These are phyloP conservation scores for Vachellia collinsii DNA, from an alignment of 306 rosid genomes.

Conservation along the genomic window DNA sequence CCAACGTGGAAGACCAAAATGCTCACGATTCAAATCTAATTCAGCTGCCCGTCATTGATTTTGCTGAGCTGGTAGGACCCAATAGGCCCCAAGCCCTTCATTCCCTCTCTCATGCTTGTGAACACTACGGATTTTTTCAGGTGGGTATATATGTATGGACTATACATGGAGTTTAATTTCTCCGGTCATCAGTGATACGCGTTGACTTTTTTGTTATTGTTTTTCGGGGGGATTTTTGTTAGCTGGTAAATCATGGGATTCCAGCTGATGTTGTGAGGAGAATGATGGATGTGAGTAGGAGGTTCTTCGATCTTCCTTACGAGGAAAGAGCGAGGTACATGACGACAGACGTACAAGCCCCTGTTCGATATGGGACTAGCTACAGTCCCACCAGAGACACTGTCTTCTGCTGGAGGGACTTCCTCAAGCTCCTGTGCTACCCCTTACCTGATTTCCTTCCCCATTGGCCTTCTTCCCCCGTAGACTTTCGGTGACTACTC, in stretches of 20 bases:
- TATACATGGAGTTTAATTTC: neutral
- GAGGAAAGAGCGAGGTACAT: conserved; percentile 83
- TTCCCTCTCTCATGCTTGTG: conserved; percentile 66
- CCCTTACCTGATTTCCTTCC: conserved; percentile 61
- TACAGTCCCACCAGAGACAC: conserved; percentile 71
- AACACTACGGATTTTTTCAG: conserved; percentile 79
- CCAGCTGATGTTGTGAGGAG: conserved; percentile 50
- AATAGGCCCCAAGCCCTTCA: conserved; percentile 56
- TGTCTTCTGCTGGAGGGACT: conserved; percentile 91
- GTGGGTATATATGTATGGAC: conserved; percentile 33
- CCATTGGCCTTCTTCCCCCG: conserved; percentile 82
- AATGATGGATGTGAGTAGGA: conserved; percentile 63
- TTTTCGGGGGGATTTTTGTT: conserved; percentile 35
- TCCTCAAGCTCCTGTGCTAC: conserved; percentile 75
- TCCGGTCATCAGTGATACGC: neutral
- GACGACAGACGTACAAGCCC: conserved; percentile 64
- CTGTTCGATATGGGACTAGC: conserved; percentile 88
- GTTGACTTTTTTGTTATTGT: neutral
- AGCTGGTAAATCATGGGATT: conserved; percentile 86
- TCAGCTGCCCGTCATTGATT: conserved; percentile 73
- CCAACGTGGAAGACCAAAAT: conserved; percentile 8
- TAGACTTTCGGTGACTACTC: conserved; percentile 57
- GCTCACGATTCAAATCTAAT: conserved; percentile 36
- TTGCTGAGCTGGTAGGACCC: conserved; percentile 62
- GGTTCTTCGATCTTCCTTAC: conserved; percentile 73